Percentiles rank a stretch among this genome's conserved stretches.
phyloP scores from a whole-genome alignment of 2,329 filamentous ascomycete genomes.

The Paecilomyces sp. region DNA sequence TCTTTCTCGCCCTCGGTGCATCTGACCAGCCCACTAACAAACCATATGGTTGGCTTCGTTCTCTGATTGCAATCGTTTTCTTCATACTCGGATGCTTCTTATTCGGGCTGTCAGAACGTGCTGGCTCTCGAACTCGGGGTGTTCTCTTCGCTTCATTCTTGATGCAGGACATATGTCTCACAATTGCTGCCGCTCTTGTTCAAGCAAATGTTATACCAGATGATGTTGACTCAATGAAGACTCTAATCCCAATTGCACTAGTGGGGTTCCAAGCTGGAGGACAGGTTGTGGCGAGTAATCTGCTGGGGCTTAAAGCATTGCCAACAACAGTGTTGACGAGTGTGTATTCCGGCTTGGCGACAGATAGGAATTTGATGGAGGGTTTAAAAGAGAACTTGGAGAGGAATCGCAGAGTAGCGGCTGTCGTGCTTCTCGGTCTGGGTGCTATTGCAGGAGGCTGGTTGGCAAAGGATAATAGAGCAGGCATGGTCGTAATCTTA shows the following conservation, averaged over 20 bases:
- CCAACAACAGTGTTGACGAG: conserved; percentile 19
- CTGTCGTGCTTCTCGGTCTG: conserved; percentile 3
- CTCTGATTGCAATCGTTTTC: conserved; percentile 14
- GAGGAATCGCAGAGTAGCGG: neutral
- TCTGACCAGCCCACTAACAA: conserved; percentile 14
- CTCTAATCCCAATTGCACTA: conserved; percentile 14
- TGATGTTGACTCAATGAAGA: neutral
- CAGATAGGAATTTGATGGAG: conserved; percentile 6
- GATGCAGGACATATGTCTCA: conserved; percentile 14
- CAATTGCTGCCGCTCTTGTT: conserved; percentile 12
- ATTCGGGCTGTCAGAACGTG: conserved; percentile 11
- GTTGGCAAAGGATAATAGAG: conserved; percentile 10
- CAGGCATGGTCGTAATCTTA: conserved; percentile 4
- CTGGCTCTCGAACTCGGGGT: neutral
- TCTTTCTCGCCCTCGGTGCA: conserved; percentile 18
- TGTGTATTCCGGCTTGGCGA: conserved; percentile 15
- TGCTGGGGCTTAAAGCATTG: conserved; percentile 13
- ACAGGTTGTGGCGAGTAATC: conserved; percentile 15
- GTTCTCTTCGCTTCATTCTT: conserved; percentile 14
- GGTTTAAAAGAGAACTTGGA: conserved; percentile 7
- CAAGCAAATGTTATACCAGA: conserved; percentile 11
- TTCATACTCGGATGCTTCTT: conserved; percentile 18
- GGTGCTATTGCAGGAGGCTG: conserved; percentile 15
- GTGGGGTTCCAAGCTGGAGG: conserved; percentile 18
- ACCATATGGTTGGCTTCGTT: conserved; percentile 15